Conservation (phyloP, 306 rosid species). For the Cucumis hystrix region DNA sequence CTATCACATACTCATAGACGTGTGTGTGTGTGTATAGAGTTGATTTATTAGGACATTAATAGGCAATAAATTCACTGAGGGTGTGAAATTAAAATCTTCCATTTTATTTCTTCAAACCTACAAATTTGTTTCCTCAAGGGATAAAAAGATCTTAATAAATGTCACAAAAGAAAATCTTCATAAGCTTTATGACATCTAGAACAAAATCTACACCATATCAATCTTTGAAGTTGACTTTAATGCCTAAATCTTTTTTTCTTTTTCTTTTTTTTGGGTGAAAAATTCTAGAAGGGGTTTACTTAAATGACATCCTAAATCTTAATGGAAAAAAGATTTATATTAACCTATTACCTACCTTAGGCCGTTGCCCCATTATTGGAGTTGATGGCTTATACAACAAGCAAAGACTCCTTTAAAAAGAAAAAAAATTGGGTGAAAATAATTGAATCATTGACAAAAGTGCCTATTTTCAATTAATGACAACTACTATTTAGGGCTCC, state of each 20-base stretch:
- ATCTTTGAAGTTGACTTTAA: background rate
- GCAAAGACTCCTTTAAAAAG: background rate
- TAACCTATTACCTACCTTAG: background rate
- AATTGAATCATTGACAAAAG: slow-evolving; percentile 2
- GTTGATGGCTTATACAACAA: background rate
- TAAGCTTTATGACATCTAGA: background rate
- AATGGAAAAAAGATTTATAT: background rate
- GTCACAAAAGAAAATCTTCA: background rate
- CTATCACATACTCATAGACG: no score
- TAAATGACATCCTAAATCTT: slow-evolving; percentile 4
- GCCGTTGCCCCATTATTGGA: background rate
- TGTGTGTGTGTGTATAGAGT: background rate
- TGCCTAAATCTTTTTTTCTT: background rate
- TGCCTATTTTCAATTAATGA: background rate
- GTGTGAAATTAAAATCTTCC: background rate
- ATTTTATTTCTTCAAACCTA: no score
- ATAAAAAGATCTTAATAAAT: no score
- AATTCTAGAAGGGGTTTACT: background rate
- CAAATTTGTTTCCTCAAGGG: background rate
- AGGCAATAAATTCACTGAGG: background rate
- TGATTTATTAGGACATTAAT: background rate
- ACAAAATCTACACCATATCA: background rate
- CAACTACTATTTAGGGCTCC: background rate
- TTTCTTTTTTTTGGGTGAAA: no score
- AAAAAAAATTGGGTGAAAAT: background rate